These are phyloP conservation scores for Hypericum perforatum DNA, from an alignment of 345 rosid species.

Conservation along the genomic window DNA sequence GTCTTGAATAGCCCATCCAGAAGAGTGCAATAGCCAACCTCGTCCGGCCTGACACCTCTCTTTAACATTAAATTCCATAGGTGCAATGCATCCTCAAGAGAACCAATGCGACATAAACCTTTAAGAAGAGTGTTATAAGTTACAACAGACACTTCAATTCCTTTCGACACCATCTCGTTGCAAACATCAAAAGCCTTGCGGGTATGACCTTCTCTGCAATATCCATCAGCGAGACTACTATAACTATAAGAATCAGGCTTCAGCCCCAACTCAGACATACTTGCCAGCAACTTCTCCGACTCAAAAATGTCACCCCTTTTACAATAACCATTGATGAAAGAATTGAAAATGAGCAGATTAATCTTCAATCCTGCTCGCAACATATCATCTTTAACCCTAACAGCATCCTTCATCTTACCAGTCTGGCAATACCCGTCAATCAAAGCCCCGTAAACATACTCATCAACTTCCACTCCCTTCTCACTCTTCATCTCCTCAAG, in stretches of 20 bases:
- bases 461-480: conserved; percentile 35
- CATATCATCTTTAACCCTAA: conserved; percentile 54
- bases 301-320: conserved; percentile 41
- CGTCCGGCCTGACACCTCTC: conserved; percentile 41
- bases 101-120: conserved; percentile 48
- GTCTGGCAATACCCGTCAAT: conserved; percentile 65
- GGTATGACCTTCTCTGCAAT: conserved; percentile 43
- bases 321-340: conserved; percentile 72
- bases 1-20: conserved; percentile 64
- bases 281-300: conserved; percentile 33
- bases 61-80: conserved; percentile 59
- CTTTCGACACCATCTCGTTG: conserved; percentile 38
- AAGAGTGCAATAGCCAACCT: conserved; percentile 53
- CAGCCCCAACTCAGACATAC: conserved; percentile 48
- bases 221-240: conserved; percentile 69
- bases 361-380: conserved; percentile 45
- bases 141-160: conserved; percentile 38
- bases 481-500: conserved; percentile 29
- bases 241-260: conserved; percentile 64
- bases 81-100: conserved; percentile 42
- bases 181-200: conserved; percentile 54
- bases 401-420: conserved; percentile 50
- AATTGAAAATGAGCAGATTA: conserved; percentile 60
- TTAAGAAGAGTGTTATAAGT: conserved; percentile 78
- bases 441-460: conserved; percentile 57